phyloP scores from a whole-genome alignment of 805 yeast species.

The Zygosaccharomyces siamensis region DNA sequence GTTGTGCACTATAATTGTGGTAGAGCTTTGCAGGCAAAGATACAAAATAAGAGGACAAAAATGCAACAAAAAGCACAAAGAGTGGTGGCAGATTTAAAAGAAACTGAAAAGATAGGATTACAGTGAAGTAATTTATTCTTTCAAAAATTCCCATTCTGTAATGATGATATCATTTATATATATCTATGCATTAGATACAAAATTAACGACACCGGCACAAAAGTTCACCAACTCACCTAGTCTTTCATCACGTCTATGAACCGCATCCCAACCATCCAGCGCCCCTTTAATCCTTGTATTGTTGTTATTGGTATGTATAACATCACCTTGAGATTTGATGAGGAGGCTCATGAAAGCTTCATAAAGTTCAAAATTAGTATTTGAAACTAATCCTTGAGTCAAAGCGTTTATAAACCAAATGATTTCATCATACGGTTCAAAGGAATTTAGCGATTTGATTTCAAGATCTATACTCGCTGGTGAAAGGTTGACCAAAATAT shows the following conservation, averaged over 20 bases:
- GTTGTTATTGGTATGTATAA: slow-evolving; percentile 42
- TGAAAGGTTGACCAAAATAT: slow-evolving; percentile 52
- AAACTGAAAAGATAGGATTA: not conserved
- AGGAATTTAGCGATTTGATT: slow-evolving; percentile 66
- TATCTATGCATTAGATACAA: slow-evolving; percentile 39
- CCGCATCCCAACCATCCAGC: slow-evolving; percentile 45
- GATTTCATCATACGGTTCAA: slow-evolving; percentile 66
- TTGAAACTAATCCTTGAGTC: slow-evolving; percentile 49
- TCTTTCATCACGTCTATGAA: slow-evolving; percentile 42
- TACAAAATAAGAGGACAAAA: slow-evolving; percentile 11
- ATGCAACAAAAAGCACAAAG: slow-evolving; percentile 12
- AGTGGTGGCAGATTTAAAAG: slow-evolving; percentile 9
- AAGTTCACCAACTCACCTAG: slow-evolving; percentile 69
- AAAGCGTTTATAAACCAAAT: slow-evolving; percentile 63
- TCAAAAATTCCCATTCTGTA: not conserved
- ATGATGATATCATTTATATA: not conserved
- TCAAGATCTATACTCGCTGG: slow-evolving; percentile 84
- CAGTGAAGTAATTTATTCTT: not conserved
- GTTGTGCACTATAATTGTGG: slow-evolving; percentile 30
- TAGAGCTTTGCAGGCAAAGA: slow-evolving; percentile 19
- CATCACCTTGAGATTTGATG: slow-evolving; percentile 77
- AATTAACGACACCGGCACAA: slow-evolving; percentile 72
- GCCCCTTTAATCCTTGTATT: slow-evolving; percentile 42
- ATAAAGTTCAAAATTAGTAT: slow-evolving; percentile 65
- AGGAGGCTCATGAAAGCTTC: slow-evolving; percentile 78